phyloP scores from a whole-genome alignment of 495 filamentous ascomycete species.

The Rhypophila decipiens region DNA sequence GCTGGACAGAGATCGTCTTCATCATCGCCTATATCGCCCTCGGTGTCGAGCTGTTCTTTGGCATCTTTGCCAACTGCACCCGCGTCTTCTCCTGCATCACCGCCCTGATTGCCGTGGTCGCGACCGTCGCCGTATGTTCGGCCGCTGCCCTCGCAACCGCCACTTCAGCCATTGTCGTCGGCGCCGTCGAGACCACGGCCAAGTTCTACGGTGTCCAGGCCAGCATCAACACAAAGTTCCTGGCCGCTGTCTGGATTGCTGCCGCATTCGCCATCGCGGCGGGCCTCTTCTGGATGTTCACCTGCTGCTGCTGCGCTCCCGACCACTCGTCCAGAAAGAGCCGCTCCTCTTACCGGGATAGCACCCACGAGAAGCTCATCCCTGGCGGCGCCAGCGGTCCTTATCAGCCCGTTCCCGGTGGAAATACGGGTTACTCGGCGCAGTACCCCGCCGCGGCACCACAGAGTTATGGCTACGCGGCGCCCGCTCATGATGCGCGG shows the following conservation, averaged over 20 bases:
- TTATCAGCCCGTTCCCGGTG: slow-evolving; percentile 21
- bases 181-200: slow-evolving; percentile 58
- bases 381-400: slow-evolving; percentile 38
- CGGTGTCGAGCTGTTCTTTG: slow-evolving; percentile 68
- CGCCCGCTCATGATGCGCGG: slow-evolving; percentile 28
- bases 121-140: slow-evolving; percentile 55
- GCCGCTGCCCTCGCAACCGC: slow-evolving; percentile 57
- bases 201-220: slow-evolving; percentile 61
- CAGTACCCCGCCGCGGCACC: slow-evolving; percentile 23
- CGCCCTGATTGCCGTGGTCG: slow-evolving; percentile 41
- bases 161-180: slow-evolving; percentile 55
- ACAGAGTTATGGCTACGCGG: slow-evolving; percentile 11
- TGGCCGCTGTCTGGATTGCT: slow-evolving; percentile 68
- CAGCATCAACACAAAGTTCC: slow-evolving; percentile 59
- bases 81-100: slow-evolving; percentile 43
- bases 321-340: slow-evolving; percentile 27
- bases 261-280: slow-evolving; percentile 67
- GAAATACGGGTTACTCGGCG: slow-evolving; percentile 31
- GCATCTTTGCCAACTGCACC: slow-evolving; percentile 59
- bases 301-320: slow-evolving; percentile 76
- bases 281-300: slow-evolving; percentile 83
- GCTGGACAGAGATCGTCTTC: slow-evolving; percentile 79
- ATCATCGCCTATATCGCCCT: slow-evolving; percentile 63
- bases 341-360: slow-evolving; percentile 6
- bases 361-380: slow-evolving; percentile 42